phyloP scores from a whole-genome alignment of 2,329 filamentous ascomycete species.

The Lachnellula arida region DNA sequence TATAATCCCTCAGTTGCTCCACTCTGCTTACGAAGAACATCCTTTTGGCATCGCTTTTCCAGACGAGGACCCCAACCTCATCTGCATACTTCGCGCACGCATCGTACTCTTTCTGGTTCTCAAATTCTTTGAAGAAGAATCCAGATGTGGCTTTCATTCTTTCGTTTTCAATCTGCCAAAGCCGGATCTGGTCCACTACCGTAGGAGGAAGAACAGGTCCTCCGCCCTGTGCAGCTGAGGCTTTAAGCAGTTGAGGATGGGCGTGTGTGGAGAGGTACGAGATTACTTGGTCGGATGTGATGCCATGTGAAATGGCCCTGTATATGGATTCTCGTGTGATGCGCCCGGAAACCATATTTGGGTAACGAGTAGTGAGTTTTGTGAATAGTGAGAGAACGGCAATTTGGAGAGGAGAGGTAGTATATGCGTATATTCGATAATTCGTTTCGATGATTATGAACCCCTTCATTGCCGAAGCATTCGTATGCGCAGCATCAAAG shows the following conservation, averaged over 20 bases:
- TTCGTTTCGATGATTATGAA: conserved; percentile 98
- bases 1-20: conserved; percentile 80
- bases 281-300: conserved; percentile 93
- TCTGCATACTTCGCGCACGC: conserved; percentile 74
- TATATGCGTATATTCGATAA: conserved; percentile 96
- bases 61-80: conserved; percentile 84
- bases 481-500: conserved; percentile 60
- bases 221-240: conserved; percentile 32
- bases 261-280: conserved; percentile 88
- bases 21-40: conserved; percentile 91
- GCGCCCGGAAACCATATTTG: conserved; percentile 89
- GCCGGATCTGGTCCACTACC: conserved; percentile 91
- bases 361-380: conserved; percentile 83
- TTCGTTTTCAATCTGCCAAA: conserved; percentile 98
- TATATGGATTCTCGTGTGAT: conserved; percentile 85
- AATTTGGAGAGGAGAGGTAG: conserved; percentile 88
- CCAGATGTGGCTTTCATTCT: conserved; percentile 80
- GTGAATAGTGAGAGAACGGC: conserved; percentile 88
- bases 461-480: conserved; percentile 51
- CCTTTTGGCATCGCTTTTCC: conserved; percentile 73
- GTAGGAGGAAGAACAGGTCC: conserved; percentile 81
- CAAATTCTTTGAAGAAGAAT: conserved; percentile 88
- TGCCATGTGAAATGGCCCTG: conserved; percentile 80
- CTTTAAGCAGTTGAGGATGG: conserved; percentile 81
- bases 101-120: conserved; percentile 63